Evolutionary conservation across 805 yeast species (phyloP).

Genomic region (Metschnikowia colocasiae): DNA sequence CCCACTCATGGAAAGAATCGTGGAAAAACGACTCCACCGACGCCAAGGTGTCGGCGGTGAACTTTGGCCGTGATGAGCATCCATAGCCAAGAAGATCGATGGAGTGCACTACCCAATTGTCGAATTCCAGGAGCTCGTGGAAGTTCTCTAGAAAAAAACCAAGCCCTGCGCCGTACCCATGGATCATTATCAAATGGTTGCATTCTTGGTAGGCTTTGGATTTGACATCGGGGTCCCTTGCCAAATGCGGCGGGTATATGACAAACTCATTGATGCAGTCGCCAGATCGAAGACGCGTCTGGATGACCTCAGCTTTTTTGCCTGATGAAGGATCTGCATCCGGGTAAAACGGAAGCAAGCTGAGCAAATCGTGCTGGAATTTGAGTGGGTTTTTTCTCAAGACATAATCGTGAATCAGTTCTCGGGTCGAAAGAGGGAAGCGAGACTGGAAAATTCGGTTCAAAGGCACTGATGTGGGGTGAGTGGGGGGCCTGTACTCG

Average conservation of each 20-base stretch:
- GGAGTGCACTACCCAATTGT: slow-evolving; percentile 74
- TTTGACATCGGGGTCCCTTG: slow-evolving; percentile 10
- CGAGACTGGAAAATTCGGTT: slow-evolving; percentile 47
- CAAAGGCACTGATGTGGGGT: slow-evolving; percentile 67
- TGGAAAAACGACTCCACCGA: slow-evolving; percentile 62
- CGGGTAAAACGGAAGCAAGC: slow-evolving; percentile 46
- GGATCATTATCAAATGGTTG: slow-evolving; percentile 42
- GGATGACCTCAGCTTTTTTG: slow-evolving; percentile 28
- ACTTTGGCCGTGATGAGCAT: slow-evolving; percentile 75
- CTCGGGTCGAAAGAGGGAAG: slow-evolving; percentile 54
- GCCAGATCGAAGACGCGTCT: slow-evolving; percentile 29
- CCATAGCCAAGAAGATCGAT: slow-evolving; percentile 91
- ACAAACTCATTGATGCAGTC: slow-evolving; percentile 40
- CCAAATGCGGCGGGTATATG: slow-evolving; percentile 23
- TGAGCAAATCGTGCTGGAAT: slow-evolving; percentile 46
- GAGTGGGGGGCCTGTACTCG: slow-evolving; percentile 51
- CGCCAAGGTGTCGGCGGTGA: slow-evolving; percentile 37
- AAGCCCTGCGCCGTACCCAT: slow-evolving; percentile 45
- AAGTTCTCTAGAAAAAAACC: slow-evolving; percentile 42
- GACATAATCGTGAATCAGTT: slow-evolving; percentile 53
- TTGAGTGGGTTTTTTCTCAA: slow-evolving; percentile 34
- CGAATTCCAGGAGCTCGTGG: slow-evolving; percentile 22
- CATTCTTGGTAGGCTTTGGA: slow-evolving; percentile 12
- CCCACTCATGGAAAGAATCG: slow-evolving; percentile 65
- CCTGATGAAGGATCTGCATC: slow-evolving; percentile 26